Percentiles rank a stretch among this genome's conserved stretches.
Evolutionary conservation across 164 flowering plant species (phyloP).

Genomic region (Magnolia changhungtana): DNA sequence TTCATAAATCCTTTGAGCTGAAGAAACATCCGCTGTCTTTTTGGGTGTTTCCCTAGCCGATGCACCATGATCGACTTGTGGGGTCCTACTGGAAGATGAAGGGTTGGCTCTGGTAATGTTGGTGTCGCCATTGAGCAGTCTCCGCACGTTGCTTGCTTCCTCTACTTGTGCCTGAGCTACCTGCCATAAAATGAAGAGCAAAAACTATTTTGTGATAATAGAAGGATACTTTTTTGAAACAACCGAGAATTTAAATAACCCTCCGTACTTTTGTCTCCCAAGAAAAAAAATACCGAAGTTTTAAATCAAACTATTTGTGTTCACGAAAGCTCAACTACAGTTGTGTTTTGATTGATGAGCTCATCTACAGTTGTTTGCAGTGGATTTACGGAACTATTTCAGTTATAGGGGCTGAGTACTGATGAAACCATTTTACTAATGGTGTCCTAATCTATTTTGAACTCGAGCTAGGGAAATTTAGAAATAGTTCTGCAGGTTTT

Average conservation of each 20-base stretch:
- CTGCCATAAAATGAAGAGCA: conserved; percentile 24
- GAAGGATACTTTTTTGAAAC: too few species aligned
- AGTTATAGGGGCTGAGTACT: neutral
- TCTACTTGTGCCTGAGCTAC: conserved; percentile 78
- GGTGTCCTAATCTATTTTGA: too few species aligned
- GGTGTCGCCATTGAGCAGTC: conserved; percentile 56
- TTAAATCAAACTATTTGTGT: neutral
- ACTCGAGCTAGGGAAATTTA: too few species aligned
- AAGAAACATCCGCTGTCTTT: conserved; percentile 43
- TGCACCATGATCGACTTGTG: conserved; percentile 25
- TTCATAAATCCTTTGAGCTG: too few species aligned
- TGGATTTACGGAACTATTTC: neutral
- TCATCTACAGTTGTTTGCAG: neutral
- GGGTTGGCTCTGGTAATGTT: conserved; percentile 36
- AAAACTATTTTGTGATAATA: neutral
- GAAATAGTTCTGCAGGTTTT: too few species aligned
- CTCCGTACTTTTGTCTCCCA: too few species aligned
- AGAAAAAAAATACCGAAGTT: too few species aligned
- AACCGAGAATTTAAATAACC: neutral
- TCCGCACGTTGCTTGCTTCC: conserved; percentile 60
- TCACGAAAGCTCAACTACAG: neutral
- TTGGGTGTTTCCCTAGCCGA: conserved; percentile 39
- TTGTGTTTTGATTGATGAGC: neutral
- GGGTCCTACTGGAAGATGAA: conserved; percentile 20
- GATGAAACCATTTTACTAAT: too few species aligned